Evolutionary conservation across 805 yeast species (phyloP), one percentile per base, ranked within the genome.

Genomic region (Torulaspora maleeae): DNA sequence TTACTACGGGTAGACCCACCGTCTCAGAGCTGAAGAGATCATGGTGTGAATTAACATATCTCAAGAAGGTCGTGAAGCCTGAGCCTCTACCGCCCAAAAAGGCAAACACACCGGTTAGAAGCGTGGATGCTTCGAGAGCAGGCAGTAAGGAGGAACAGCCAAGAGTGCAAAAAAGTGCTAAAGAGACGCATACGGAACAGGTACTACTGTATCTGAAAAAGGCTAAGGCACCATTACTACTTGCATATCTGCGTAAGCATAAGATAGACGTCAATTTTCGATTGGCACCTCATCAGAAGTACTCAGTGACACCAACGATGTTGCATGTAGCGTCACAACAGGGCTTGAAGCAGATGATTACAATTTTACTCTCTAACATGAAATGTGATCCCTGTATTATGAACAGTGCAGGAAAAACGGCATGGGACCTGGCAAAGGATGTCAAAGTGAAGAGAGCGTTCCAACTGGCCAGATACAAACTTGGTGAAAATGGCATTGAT

Each of bases 1-100:
- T 93, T 67, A 83, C 96, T 0, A 91, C 99, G 0, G 79, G 78
- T 45, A 75, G 96, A 52, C 95, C 98, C 1, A 90, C 96, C 0
- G 73, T 83, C 0, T 68, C 78, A 2, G 98, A 90, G 61, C 68
- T 93, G 54, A 86, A 82, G 57, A 76, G 80, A 38, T 88, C 95
- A 0, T 93, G 98, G 98, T 72, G 77, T 22, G 82, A 83, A 52
- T 69, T 93, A 46, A 72, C 89, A 0, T 79, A 82, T 53, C 66
- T 86, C 52, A 68, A 71, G 32, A 60, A 78, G 1, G 64, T 76
- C 5, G 76, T 77, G 8, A 64, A 73, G n/a, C 91, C 95, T 1
- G 68, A 73, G 51, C 65, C 71, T 3, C 68, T 73, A 5, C 47
- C 57, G 9, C 48, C 66, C 53, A 59, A 63, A 47, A 54, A 53